Percentiles rank a stretch among this genome's conserved stretches.
These are phyloP conservation scores for Sclerotinia spermophila DNA, from an alignment of 2,329 filamentous ascomycete genomes.

Conservation along the genomic window DNA sequence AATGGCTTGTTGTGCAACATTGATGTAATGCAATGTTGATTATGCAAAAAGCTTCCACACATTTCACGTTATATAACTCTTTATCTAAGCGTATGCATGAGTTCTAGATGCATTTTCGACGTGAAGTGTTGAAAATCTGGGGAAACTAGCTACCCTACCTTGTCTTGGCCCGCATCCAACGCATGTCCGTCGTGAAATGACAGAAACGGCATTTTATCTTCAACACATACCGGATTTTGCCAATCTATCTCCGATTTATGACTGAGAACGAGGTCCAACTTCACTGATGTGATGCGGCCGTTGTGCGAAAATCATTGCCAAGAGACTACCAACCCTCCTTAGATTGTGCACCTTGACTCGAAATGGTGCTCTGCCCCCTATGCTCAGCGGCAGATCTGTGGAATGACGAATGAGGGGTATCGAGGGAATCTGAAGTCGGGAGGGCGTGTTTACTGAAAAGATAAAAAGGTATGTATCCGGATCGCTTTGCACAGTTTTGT, in stretches of 20 bases:
- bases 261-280: background rate
- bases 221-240: background rate
- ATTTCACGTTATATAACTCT: background rate
- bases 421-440: background rate
- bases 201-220: background rate
- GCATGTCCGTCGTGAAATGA: background rate
- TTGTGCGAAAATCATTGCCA: background rate
- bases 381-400: background rate
- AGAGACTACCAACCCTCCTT: background rate
- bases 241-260: slow-evolving; percentile 12
- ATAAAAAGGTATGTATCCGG: background rate
- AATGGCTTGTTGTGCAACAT: background rate
- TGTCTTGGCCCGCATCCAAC: background rate
- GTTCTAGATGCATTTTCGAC: background rate
- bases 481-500: background rate
- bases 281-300: background rate
- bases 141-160: background rate
- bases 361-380: background rate
- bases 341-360: background rate
- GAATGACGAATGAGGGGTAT: background rate
- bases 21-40: slow-evolving; percentile 2
- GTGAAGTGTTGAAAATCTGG: background rate
- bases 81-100: background rate
- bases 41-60: background rate
- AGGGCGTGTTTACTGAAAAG: background rate